A percentile compares a stretch with the other conserved stretches of the same genome.
phyloP scores from a whole-genome alignment of 2,329 filamentous ascomycete genomes.

The Stachybotrys echinatus region DNA sequence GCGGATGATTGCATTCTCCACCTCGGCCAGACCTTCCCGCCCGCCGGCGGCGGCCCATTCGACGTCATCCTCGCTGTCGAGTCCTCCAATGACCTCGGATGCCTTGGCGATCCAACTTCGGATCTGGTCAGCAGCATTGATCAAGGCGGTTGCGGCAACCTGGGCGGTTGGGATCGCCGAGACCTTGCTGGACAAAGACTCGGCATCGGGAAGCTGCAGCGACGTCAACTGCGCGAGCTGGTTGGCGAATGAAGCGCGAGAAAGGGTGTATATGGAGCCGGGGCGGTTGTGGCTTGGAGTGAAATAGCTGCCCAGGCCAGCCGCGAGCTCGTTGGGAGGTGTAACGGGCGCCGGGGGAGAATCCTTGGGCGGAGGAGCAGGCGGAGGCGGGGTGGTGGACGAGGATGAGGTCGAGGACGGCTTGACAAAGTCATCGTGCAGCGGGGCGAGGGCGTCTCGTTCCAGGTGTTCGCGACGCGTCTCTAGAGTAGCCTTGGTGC shows the following conservation, averaged over 20 bases:
- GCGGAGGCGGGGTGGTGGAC: slow-evolving; percentile 22
- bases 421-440: slow-evolving; percentile 24
- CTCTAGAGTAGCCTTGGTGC: slow-evolving; percentile 56
- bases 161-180: slow-evolving; percentile 79
- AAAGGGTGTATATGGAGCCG: slow-evolving; percentile 90
- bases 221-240: slow-evolving; percentile 90
- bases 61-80: slow-evolving; percentile 94
- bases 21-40: slow-evolving; percentile 69
- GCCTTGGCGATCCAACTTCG: slow-evolving; percentile 91
- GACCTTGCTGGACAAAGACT: slow-evolving; percentile 76
- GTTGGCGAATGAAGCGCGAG: slow-evolving; percentile 84
- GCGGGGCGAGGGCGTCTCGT: slow-evolving; percentile 36
- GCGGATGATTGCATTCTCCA: slow-evolving; percentile 68
- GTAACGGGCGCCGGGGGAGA: slow-evolving; percentile 27
- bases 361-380: slow-evolving; percentile 32
- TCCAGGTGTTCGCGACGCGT: slow-evolving; percentile 55
- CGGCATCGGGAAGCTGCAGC: slow-evolving; percentile 80
- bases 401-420: too few relatives aligned
- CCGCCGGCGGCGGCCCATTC: slow-evolving; percentile 94
- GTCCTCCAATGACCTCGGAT: slow-evolving; percentile 76
- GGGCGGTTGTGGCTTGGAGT: slow-evolving; percentile 63
- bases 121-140: slow-evolving; percentile 87
- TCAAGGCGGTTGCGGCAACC: slow-evolving; percentile 75
- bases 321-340: slow-evolving; percentile 36
- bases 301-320: slow-evolving; percentile 58